These are phyloP conservation scores for Agaricales sp. DNA, from an alignment of 1,284 basidiomycete genomes.

Conservation along the genomic window DNA sequence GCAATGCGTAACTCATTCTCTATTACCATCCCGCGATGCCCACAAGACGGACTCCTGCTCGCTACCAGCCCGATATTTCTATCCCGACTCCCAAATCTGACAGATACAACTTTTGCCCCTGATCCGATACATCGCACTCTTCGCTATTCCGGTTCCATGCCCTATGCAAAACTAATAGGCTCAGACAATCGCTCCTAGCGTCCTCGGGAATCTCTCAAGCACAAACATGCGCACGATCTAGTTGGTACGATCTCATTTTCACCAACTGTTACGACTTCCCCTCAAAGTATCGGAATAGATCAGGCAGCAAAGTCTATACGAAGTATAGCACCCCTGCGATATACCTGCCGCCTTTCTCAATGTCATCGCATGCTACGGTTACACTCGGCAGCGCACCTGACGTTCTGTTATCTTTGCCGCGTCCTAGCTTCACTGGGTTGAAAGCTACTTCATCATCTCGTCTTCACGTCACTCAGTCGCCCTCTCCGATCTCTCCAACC, in stretches of 20 bases:
- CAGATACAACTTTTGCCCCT: background rate
- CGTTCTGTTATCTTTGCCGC: too few relatives aligned
- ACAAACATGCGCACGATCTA: conserved; percentile 51
- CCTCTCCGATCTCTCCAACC: too few relatives aligned
- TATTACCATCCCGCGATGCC: conserved; percentile 61
- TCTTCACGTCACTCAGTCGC: too few relatives aligned
- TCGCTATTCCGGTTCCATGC: conserved; percentile 20
- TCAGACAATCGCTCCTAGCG: conserved; percentile 20
- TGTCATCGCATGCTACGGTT: conserved; percentile 24
- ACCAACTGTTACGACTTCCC: conserved; percentile 11
- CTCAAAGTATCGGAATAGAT: conserved; percentile 31
- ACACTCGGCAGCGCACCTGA: conserved; percentile 13
- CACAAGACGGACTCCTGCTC: conserved; percentile 50
- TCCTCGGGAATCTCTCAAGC: conserved; percentile 35
- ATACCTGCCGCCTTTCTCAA: conserved; percentile 53
- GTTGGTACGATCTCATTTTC: conserved; percentile 43
- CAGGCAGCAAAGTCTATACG: conserved; percentile 63
- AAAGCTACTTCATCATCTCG: too few relatives aligned
- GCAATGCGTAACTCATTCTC: conserved; percentile 49
- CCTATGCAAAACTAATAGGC: conserved; percentile 27
- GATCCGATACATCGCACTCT: background rate
- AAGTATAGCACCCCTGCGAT: conserved; percentile 66
- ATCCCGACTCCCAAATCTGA: conserved; percentile 11
- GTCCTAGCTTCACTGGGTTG: too few relatives aligned
- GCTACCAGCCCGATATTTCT: conserved; percentile 64